Evolutionary conservation across 2,329 filamentous ascomycete genomes (phyloP), one percentile per base, ranked within the genome.

Genomic region (Alternaria hordeiaustralica): DNA sequence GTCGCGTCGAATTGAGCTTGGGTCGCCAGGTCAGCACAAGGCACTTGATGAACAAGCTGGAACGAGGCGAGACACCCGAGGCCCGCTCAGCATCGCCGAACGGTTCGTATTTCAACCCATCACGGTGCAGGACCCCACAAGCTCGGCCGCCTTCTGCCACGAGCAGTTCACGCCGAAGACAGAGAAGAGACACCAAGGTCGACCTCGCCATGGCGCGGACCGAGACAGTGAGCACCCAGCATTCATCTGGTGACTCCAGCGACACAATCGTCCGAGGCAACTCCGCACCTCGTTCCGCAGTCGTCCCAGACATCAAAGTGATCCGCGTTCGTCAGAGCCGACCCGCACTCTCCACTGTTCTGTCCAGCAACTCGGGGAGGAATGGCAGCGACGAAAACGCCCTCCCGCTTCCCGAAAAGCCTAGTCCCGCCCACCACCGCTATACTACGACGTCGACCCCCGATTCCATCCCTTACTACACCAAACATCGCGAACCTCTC

Each of bases 1-100:
- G 82, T 60, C 77, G 80, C 51, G 71, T 77, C 6, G 78, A 81
- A 51, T 55, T 78, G 61, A 79, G 75, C 47, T 64, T 80, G 44
- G 76, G 77, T 62, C 75, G 78, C 10, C 79, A 81, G 58, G 75
- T 80, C 55, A 83, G 81, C 69, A 73, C 75, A 12, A 73, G 72
- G 43, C 75, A 79, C 36, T 61, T 81, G 43, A 75, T 78, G 63
- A 73, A 78, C 55, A 80, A 75, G 63, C 53, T 79, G 11, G 76
- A 76, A 15, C 72, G 78, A 26, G 74, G 78, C 55, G 72, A 79
- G 59, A 79, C 76, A 11, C 75, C 75, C 15, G 75, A 79, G 33
- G 66, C 78, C 55, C 72, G 77, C 15, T 69, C 76, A 4, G 65
- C 80, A 30, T 80, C 80, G 13, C 75, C 78, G 12, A 71, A 76